Conservation (phyloP, 257 asterid genomes). For the Cordia subcordata region DNA sequence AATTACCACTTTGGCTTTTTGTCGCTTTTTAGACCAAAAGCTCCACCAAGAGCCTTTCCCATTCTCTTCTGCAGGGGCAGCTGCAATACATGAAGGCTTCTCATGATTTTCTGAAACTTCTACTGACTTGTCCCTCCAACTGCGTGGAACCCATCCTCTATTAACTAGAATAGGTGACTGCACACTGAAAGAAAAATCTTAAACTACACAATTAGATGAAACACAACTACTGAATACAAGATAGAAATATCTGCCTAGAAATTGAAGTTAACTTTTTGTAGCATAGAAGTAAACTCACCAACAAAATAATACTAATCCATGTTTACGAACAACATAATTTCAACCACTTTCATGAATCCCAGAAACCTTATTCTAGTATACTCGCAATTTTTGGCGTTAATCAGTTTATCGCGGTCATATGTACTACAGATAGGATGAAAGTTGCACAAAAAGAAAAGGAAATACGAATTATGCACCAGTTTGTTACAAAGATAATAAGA, state of each 20-base stretch:
- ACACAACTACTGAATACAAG: not conserved
- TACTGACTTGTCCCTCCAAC: conserved; percentile 79
- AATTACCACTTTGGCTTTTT: conserved; percentile 33
- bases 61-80: conserved; percentile 39
- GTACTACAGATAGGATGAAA: too few species aligned
- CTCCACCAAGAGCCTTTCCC: conserved; percentile 49
- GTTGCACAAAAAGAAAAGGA: too few species aligned
- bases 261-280: not conserved
- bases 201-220: conserved; percentile 20
- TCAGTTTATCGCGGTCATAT: too few species aligned
- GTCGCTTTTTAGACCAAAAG: conserved; percentile 49
- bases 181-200: conserved; percentile 42
- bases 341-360: too few species aligned
- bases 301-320: too few species aligned
- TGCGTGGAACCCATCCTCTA: conserved; percentile 98
- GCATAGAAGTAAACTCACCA: too few species aligned
- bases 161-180: conserved; percentile 75
- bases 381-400: too few species aligned
- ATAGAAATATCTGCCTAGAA: not conserved
- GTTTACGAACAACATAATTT: too few species aligned
- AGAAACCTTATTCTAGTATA: too few species aligned
- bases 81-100: conserved; percentile 21
- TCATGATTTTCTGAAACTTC: conserved; percentile 28
- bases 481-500: too few species aligned
- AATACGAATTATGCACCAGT: too few species aligned